A percentile compares a stretch with the other conserved stretches of the same genome.
phyloP scores from a whole-genome alignment of 2,329 filamentous ascomycete species.

The Thelonectria discophora region DNA sequence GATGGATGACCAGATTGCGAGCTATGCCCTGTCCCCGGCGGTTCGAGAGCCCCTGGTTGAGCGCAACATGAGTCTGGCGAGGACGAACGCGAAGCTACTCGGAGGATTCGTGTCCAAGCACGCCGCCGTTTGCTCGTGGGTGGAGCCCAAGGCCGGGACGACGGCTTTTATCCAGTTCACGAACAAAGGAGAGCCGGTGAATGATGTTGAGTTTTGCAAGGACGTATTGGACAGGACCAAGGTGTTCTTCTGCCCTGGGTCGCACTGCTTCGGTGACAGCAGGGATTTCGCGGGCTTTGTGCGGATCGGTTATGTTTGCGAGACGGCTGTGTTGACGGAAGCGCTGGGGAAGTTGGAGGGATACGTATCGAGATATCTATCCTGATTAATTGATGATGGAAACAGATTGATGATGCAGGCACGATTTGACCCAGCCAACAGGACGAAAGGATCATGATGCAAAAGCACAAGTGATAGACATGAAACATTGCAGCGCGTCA shows the following conservation, averaged over 20 bases:
- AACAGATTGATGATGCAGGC: not conserved
- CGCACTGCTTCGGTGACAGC: constrained; percentile 73
- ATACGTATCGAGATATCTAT: constrained; percentile 48
- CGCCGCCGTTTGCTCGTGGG: constrained; percentile 72
- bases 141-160: constrained; percentile 79
- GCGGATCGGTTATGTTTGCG: constrained; percentile 78
- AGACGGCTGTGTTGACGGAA: constrained; percentile 73
- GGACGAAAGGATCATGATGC: not conserved
- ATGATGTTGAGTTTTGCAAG: constrained; percentile 77
- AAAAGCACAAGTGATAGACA: constrained; percentile 5
- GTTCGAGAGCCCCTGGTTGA: constrained; percentile 55
- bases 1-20: constrained; percentile 80
- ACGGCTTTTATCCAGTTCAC: constrained; percentile 80
- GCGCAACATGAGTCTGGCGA: constrained; percentile 70
- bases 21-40: constrained; percentile 70
- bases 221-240: constrained; percentile 73
- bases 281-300: constrained; percentile 78
- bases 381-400: constrained; percentile 15
- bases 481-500: constrained; percentile 18
- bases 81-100: constrained; percentile 72
- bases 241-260: constrained; percentile 79
- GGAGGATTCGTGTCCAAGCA: constrained; percentile 73
- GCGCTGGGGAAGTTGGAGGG: constrained; percentile 63
- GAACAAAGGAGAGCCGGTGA: constrained; percentile 67
- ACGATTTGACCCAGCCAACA: not conserved